phyloP scores from a whole-genome alignment of 192 early-diverging fungal species.

The Dissophora globulifera region DNA sequence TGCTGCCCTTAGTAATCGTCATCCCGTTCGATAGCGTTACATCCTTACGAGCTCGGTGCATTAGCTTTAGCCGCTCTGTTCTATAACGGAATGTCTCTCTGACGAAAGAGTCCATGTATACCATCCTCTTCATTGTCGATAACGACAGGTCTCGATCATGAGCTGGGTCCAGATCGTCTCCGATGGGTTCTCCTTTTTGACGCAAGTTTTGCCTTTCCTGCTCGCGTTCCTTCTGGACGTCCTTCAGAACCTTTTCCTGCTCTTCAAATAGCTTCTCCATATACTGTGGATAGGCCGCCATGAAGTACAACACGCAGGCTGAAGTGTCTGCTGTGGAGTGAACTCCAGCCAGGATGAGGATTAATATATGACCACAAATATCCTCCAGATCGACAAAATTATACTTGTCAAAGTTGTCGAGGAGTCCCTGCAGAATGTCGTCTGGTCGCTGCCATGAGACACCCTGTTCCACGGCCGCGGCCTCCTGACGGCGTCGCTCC shows the following conservation, averaged over 20 bases:
- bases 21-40: slow-evolving; percentile 43
- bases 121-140: slow-evolving; percentile 45
- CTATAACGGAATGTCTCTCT: slow-evolving; percentile 51
- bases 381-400: slow-evolving; percentile 39
- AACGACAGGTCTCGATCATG: slow-evolving; percentile 27
- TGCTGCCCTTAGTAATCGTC: slow-evolving; percentile 35
- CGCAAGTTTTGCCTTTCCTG: slow-evolving; percentile 7
- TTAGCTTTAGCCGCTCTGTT: slow-evolving; percentile 13
- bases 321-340: slow-evolving; percentile 47
- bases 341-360: slow-evolving; percentile 50
- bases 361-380: slow-evolving; percentile 39
- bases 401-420: slow-evolving; percentile 51
- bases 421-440: slow-evolving; percentile 51
- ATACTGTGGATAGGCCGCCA: slow-evolving; percentile 35
- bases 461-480: slow-evolving; percentile 11
- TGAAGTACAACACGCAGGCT: slow-evolving; percentile 32
- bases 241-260: slow-evolving; percentile 40
- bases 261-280: slow-evolving; percentile 47
- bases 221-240: slow-evolving; percentile 21
- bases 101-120: slow-evolving; percentile 54
- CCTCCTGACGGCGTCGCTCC: slow-evolving; percentile 33
- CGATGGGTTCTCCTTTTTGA: slow-evolving; percentile 17
- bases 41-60: slow-evolving; percentile 36
- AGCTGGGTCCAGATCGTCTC: slow-evolving; percentile 32
- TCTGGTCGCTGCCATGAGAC: slow-evolving; percentile 24